These are phyloP conservation scores for Citrus cavaleriei DNA, from an alignment of 345 rosid genomes.

Conservation along the genomic window DNA sequence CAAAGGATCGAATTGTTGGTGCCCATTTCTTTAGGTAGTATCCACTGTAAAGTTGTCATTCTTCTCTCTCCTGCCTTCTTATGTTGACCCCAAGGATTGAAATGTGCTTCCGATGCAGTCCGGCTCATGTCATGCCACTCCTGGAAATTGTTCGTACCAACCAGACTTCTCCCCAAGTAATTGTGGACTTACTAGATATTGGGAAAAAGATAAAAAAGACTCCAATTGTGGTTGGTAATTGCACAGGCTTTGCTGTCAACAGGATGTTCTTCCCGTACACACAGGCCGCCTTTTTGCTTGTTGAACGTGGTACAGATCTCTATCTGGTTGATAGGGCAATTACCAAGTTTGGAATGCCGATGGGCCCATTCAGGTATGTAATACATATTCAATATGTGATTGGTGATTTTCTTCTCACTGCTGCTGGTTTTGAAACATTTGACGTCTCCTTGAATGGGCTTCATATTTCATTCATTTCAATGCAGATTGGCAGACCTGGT, in stretches of 20 bases:
- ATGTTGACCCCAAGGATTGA: constrained; percentile 11
- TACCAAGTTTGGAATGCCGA: constrained; percentile 97
- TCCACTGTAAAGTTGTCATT: constrained; percentile 6
- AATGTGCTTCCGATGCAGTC: constrained; percentile 49
- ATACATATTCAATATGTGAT: background rate
- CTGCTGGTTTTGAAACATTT: background rate
- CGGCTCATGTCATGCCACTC: constrained; percentile 96
- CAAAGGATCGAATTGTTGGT: constrained; percentile 80
- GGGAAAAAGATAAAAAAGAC: constrained; percentile 93
- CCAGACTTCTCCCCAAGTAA: constrained; percentile 78
- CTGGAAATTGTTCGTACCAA: constrained; percentile 89
- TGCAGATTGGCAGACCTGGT: constrained; percentile 84
- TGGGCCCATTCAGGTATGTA: constrained; percentile 91
- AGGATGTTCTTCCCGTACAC: constrained; percentile 98
- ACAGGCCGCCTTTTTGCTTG: constrained; percentile 74
- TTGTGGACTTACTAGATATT: constrained; percentile 85
- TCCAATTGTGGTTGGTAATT: constrained; percentile 92
- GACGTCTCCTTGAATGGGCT: background rate
- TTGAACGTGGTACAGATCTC: constrained; percentile 75
- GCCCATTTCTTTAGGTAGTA: constrained; percentile 97
- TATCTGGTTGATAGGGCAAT: constrained; percentile 71
- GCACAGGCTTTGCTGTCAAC: constrained; percentile 98
- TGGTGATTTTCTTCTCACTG: background rate
- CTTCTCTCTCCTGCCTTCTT: background rate
- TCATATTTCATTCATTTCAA: background rate